A percentile compares a stretch with the other conserved stretches of the same genome.
phyloP scores from a whole-genome alignment of 2,329 filamentous ascomycete genomes.

The Atkinsonella hypoxylon region DNA sequence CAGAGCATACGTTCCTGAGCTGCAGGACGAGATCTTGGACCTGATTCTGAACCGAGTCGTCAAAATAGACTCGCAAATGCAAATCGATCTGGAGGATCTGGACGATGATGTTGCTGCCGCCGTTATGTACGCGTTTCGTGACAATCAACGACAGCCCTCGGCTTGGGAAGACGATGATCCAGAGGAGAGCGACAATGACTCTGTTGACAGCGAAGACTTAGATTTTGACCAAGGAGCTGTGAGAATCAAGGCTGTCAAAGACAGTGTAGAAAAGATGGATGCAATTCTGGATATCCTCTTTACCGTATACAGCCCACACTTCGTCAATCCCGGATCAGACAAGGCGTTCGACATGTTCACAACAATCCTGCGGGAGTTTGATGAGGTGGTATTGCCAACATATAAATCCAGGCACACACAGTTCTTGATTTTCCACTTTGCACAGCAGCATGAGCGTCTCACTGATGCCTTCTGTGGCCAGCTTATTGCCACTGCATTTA shows the following conservation, averaged over 20 bases:
- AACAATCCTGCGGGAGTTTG: conserved; percentile 74
- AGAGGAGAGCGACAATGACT: conserved; percentile 57
- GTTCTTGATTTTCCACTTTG: conserved; percentile 92
- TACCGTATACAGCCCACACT: conserved; percentile 63
- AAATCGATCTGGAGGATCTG: conserved; percentile 82
- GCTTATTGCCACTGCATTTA: conserved; percentile 38
- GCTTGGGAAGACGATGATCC: conserved; percentile 40
- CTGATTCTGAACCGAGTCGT: conserved; percentile 78
- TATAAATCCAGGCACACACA: conserved; percentile 89
- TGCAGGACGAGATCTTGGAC: conserved; percentile 70
- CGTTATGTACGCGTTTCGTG: conserved; percentile 42
- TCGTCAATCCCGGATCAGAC: conserved; percentile 55
- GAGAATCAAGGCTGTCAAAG: conserved; percentile 59
- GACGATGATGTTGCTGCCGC: conserved; percentile 77
- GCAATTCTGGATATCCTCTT: conserved; percentile 82
- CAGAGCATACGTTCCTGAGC: conserved; percentile 62
- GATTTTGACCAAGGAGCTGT: conserved; percentile 51
- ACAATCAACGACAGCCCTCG: conserved; percentile 12
- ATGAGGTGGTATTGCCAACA: conserved; percentile 76
- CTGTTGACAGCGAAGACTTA: conserved; percentile 56
- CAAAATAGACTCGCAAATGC: conserved; percentile 91
- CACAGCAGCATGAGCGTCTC: conserved; percentile 66
- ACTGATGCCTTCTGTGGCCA: conserved; percentile 74
- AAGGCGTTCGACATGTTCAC: conserved; percentile 63
- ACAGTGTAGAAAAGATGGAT: conserved; percentile 85